Base-by-base conservation (phyloP, 1,284 basidiomycete genomes). In the Sporisorium exsertum region DNA sequence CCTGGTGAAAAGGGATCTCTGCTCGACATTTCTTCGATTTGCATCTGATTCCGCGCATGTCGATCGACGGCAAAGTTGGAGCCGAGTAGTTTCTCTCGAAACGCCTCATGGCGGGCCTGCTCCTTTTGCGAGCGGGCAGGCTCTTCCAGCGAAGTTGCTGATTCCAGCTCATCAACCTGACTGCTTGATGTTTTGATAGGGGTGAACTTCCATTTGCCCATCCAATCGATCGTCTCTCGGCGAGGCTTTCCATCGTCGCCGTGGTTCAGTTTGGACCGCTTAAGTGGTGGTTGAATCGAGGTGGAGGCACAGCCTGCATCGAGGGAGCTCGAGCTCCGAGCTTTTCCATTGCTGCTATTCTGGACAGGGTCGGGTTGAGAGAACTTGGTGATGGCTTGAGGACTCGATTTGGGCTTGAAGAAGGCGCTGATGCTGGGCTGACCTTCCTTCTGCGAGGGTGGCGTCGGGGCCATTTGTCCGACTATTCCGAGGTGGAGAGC, bases 351-450 rank as follows among this genome's bases (percentile, higher is more conserved):
- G 40, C 52, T 37, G 22, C 40, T 20, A 9, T 50, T 15, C 16
- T 46, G 35, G 13, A 49, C 22, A n/a, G 55, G 58, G 33, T 72
- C 59, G 7, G 55, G 63, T 42, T 72, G 69, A n/a, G 63, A 84
- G 81, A 22, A 12, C 26, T 64, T 64, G 26, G 54, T 50, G 49
- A 65, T 65, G 43, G 18, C 9, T 1, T 47, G 3, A 2, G 51
- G 35, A 35, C 42, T 27, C 12, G 58, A 45, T 29, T 76, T 78
- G 22, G 76, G 69, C 26, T 76, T 75, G 64, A 78, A 78, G 59
- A 78, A 78, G 45, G 72, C 63, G 69, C 72, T 75, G 60, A 78
- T 72, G 62, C 61, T 72, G n/a, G 69, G 64, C 35, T 75, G 72
- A 0, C 64, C 69, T 6, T 45, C 5, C 37, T 68, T 67, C 29